phyloP scores from a whole-genome alignment of 352 stramenopile species.

The Globisporangium spinosum region DNA sequence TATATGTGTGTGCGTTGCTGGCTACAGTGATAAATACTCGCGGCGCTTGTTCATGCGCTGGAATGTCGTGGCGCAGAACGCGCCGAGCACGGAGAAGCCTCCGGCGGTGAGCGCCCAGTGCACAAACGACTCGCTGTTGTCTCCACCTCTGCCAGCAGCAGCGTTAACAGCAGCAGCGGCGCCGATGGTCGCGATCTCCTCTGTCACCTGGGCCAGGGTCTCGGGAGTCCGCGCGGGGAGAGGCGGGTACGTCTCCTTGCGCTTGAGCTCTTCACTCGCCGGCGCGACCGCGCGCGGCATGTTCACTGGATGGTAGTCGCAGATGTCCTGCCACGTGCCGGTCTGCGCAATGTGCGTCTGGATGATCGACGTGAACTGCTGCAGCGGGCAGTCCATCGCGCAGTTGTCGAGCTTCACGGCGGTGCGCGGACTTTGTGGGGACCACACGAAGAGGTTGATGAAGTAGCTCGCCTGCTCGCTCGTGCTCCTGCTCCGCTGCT shows the following conservation, averaged over 20 bases:
- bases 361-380: slow-evolving; percentile 55
- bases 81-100: slow-evolving; percentile 11
- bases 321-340: slow-evolving; percentile 70
- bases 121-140: neutral
- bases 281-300: neutral
- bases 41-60: slow-evolving; percentile 22
- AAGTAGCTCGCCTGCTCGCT: slow-evolving; percentile 30
- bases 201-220: neutral
- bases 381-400: slow-evolving; percentile 49
- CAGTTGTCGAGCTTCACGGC: slow-evolving; percentile 61
- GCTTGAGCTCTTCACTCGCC: neutral
- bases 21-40: slow-evolving; percentile 19
- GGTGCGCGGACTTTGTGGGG: slow-evolving; percentile 45
- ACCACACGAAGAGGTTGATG: slow-evolving; percentile 71
- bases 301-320: slow-evolving; percentile 59
- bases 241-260: neutral
- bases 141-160: neutral
- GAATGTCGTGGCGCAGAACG: slow-evolving; percentile 16
- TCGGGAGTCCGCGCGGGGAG: neutral
- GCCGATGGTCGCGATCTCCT: neutral
- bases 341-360: slow-evolving; percentile 50
- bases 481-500: neutral
- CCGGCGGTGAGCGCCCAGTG: slow-evolving; percentile 15
- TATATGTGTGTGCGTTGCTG: neutral
- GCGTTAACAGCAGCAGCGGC: neutral